Conservation (phyloP, 179 eudicot species). For the Heliamphora ciliata region DNA sequence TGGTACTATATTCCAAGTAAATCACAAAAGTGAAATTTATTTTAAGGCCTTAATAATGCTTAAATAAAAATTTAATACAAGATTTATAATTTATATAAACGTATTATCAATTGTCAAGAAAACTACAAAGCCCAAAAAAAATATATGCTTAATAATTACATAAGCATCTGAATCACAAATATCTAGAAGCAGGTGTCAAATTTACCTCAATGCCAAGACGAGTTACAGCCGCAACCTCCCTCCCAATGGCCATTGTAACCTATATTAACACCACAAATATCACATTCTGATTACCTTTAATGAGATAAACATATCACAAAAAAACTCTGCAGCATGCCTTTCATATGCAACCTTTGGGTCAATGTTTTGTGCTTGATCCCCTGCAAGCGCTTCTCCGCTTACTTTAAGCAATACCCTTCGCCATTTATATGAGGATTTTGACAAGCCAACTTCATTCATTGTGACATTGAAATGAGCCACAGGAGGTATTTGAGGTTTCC, state of each 20-base stretch:
- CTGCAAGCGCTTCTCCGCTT: conserved; percentile 97
- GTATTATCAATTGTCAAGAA: neutral
- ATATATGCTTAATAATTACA: neutral
- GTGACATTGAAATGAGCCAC: conserved; percentile 37
- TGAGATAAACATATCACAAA: neutral
- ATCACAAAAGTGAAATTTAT: neutral
- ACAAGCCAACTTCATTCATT: conserved; percentile 38
- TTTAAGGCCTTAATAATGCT: neutral
- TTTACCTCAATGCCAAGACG: conserved; percentile 90
- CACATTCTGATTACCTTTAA: conserved; percentile 2
- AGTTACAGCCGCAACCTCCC: conserved; percentile 94
- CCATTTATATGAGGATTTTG: conserved; percentile 58
- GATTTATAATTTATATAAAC: neutral
- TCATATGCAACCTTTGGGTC: conserved; percentile 71
- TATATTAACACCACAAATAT: conserved; percentile 25
- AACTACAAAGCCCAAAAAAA: neutral
- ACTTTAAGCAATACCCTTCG: conserved; percentile 92
- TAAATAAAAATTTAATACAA: neutral
- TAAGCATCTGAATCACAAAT: neutral
- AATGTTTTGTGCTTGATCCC: conserved; percentile 80
- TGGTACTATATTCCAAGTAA: neutral
- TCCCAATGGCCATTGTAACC: conserved; percentile 92
- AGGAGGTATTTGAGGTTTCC: conserved; percentile 32
- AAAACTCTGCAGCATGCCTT: neutral
- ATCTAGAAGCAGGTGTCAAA: neutral